These are phyloP conservation scores for Colletotrichum aenigma DNA, from an alignment of 2,329 filamentous ascomycete genomes.

Conservation along the genomic window DNA sequence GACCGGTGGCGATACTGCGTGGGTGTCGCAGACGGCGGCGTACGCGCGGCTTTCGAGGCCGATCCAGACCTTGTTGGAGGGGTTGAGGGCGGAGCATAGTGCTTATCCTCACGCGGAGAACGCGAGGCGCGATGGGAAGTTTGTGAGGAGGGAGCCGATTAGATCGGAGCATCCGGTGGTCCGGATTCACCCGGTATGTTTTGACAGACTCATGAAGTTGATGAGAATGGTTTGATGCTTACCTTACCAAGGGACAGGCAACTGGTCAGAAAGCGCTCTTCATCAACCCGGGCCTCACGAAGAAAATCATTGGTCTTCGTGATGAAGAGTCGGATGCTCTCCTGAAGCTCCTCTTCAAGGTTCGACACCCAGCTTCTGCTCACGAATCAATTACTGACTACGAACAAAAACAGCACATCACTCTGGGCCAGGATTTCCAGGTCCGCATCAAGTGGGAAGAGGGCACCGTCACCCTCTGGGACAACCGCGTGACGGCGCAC, in stretches of 20 bases:
- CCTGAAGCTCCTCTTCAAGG: constrained; percentile 70
- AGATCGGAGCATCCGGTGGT: constrained; percentile 70
- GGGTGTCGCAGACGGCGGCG: constrained; percentile 39
- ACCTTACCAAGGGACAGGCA: neutral
- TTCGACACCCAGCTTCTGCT: neutral
- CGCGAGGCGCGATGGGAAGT: constrained; percentile 34
- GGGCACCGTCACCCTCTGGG: constrained; percentile 72
- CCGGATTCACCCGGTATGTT: constrained; percentile 67
- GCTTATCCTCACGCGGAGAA: constrained; percentile 41
- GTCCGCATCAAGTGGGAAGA: constrained; percentile 69
- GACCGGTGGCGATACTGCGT: constrained; percentile 42
- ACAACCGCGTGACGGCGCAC: constrained; percentile 60
- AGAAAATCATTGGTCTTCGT: constrained; percentile 81
- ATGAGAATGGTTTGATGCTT: neutral
- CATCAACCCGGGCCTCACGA: constrained; percentile 58
- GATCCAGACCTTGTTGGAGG: constrained; percentile 38
- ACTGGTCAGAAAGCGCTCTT: constrained; percentile 31
- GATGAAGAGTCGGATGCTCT: constrained; percentile 83
- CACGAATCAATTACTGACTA: neutral
- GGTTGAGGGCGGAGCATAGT: constrained; percentile 41
- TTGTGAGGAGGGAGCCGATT: constrained; percentile 66
- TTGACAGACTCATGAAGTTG: neutral
- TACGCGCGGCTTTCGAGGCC: constrained; percentile 40
- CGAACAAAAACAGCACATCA: constrained; percentile 40
- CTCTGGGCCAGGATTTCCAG: constrained; percentile 67